A percentile compares a stretch with the other conserved stretches of the same genome.
These are phyloP conservation scores for Salix udensis DNA, from an alignment of 345 rosid species.

Conservation along the genomic window DNA sequence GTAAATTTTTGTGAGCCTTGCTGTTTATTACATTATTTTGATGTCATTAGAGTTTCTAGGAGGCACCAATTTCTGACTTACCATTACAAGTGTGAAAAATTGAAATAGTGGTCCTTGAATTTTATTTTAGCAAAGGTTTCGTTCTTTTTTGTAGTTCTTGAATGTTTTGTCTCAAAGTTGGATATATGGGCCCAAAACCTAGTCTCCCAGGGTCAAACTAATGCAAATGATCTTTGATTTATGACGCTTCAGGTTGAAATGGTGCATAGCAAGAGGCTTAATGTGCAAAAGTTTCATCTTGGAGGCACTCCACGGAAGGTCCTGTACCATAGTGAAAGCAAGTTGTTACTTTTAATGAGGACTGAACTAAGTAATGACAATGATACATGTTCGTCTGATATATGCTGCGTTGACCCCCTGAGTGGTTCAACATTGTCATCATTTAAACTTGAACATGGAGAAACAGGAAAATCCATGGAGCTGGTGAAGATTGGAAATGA, in stretches of 20 bases:
- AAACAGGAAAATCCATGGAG: constrained; percentile 92
- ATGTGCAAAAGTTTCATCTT: constrained; percentile 87
- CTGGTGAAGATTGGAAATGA: constrained; percentile 79
- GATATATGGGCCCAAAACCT: not conserved
- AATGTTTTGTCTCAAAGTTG: constrained; percentile 3
- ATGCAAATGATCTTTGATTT: not conserved
- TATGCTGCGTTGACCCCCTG: constrained; percentile 83
- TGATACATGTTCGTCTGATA: constrained; percentile 57
- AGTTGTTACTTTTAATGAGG: constrained; percentile 84
- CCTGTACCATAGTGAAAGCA: constrained; percentile 84
- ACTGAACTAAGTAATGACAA: constrained; percentile 56
- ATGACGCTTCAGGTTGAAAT: constrained; percentile 76
- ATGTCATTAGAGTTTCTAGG: not conserved
- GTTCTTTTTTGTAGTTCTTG: not conserved
- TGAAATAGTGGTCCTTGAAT: not conserved
- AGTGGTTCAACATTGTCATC: constrained; percentile 71
- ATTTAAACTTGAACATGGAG: constrained; percentile 71
- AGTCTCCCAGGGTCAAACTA: not conserved
- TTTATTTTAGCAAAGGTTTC: not conserved
- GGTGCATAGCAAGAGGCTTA: constrained; percentile 82
- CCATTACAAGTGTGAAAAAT: not conserved
- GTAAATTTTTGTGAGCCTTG: not conserved
- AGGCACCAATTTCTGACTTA: not conserved
- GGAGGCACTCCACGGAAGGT: constrained; percentile 95
- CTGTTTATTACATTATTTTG: not conserved